phyloP scores from a whole-genome alignment of 768 basidiomycete species.

The Favolaschia claudopus region DNA sequence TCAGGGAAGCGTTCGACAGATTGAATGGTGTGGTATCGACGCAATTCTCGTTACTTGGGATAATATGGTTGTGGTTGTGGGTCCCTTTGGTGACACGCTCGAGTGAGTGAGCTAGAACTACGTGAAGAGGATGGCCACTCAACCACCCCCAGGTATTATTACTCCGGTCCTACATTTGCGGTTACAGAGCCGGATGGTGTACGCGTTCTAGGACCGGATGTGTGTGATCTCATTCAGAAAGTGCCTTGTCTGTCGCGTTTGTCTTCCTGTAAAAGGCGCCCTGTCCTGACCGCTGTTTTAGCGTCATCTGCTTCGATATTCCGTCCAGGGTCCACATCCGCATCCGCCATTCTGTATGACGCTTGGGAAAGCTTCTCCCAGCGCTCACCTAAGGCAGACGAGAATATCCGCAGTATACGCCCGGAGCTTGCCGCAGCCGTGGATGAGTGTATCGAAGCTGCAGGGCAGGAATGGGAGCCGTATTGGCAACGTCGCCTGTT shows the following conservation, averaged over 20 bases:
- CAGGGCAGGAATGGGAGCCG: constrained; percentile 90
- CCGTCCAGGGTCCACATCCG: constrained; percentile 90
- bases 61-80: constrained; percentile 80
- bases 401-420: constrained; percentile 87
- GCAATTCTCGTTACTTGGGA: constrained; percentile 91
- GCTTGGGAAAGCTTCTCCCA: constrained; percentile 89
- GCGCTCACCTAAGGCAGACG: constrained; percentile 91
- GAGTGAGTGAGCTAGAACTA: constrained; percentile 58
- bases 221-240: constrained; percentile 91
- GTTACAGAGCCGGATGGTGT: constrained; percentile 92
- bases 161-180: constrained; percentile 76
- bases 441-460: constrained; percentile 92
- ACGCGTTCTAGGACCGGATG: constrained; percentile 79
- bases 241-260: constrained; percentile 73
- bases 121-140: neutral
- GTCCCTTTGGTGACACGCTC: constrained; percentile 88
- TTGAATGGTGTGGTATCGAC: constrained; percentile 97
- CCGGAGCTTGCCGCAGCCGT: constrained; percentile 88
- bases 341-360: constrained; percentile 91
- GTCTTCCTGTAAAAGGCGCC: neutral
- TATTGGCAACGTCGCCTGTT: constrained; percentile 89
- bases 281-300: constrained; percentile 35
- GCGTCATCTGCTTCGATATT: constrained; percentile 86
- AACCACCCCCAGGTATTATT: constrained; percentile 68
- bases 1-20: constrained; percentile 68